Evolutionary conservation across 2,329 filamentous ascomycete genomes (phyloP).

Genomic region (Claviceps monticola): DNA sequence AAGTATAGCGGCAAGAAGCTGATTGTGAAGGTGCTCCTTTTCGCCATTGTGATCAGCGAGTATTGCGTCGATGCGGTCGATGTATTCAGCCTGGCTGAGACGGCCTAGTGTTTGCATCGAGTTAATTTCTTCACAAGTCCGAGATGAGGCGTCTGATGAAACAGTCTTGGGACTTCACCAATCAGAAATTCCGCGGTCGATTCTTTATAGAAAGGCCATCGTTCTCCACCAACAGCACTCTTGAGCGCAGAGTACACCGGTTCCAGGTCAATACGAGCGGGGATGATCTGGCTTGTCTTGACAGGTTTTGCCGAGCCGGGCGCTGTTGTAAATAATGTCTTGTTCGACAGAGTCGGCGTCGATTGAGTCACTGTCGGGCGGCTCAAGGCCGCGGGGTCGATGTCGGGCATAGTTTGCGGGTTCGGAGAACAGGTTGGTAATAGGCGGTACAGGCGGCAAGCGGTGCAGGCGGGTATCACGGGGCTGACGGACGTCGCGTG

Average conservation of each 20-base stretch:
- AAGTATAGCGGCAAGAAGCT: slow-evolving; percentile 52
- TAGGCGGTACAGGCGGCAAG: slow-evolving; percentile 10
- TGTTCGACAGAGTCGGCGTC: slow-evolving; percentile 44
- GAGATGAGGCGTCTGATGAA: neutral
- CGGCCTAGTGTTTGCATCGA: slow-evolving; percentile 31
- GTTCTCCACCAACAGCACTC: slow-evolving; percentile 41
- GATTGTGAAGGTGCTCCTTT: slow-evolving; percentile 51
- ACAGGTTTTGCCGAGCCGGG: slow-evolving; percentile 34
- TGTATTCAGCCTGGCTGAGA: slow-evolving; percentile 48
- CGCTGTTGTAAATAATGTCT: slow-evolving; percentile 40
- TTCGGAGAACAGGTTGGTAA: slow-evolving; percentile 10
- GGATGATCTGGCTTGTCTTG: slow-evolving; percentile 49
- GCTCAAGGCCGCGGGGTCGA: slow-evolving; percentile 56
- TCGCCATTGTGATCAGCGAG: slow-evolving; percentile 43
- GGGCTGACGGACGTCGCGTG: slow-evolving; percentile 28
- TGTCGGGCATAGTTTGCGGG: slow-evolving; percentile 44
- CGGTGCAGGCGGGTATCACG: slow-evolving; percentile 2
- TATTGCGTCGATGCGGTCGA: slow-evolving; percentile 45
- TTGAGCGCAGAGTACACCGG: slow-evolving; percentile 50
- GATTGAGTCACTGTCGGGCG: slow-evolving; percentile 43
- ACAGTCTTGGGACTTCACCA: slow-evolving; percentile 26
- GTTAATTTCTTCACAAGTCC: slow-evolving; percentile 14
- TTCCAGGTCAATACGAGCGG: slow-evolving; percentile 53
- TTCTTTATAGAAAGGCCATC: slow-evolving; percentile 53
- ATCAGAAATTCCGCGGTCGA: slow-evolving; percentile 47